phyloP scores from a whole-genome alignment of 371 early-diverging fungal genomes.

The Gilbertella persicaria region DNA sequence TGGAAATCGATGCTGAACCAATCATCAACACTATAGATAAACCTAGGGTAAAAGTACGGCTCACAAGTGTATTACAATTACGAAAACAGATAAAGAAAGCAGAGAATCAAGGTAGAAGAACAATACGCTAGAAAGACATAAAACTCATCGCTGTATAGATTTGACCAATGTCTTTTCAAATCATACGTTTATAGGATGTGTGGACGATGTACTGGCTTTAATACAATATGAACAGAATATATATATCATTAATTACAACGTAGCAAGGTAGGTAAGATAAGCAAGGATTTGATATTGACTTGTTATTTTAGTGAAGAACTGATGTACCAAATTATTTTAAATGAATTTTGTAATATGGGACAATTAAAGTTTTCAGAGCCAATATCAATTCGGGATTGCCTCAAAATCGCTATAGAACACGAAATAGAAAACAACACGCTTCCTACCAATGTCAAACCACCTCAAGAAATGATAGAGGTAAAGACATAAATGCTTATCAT shows the following conservation, averaged over 20 bases:
- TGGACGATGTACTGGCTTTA: conserved; percentile 73
- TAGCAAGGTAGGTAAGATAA: conserved; percentile 61
- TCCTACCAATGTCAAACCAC: conserved; percentile 44
- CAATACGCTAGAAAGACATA: neutral
- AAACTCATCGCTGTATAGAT: conserved; percentile 29
- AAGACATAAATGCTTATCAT: neutral
- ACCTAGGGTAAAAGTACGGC: conserved; percentile 63
- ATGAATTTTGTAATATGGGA: conserved; percentile 88
- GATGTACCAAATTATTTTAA: conserved; percentile 83
- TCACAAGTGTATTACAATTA: conserved; percentile 78
- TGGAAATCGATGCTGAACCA: neutral
- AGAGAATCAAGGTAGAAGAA: conserved; percentile 54
- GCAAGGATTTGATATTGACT: neutral
- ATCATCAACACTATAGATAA: conserved; percentile 21
- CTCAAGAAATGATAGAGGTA: conserved; percentile 57
- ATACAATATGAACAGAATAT: conserved; percentile 83
- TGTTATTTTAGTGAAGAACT: conserved; percentile 70
- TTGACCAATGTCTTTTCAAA: conserved; percentile 72
- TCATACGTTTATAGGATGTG: conserved; percentile 90
- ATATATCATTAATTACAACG: conserved; percentile 78
- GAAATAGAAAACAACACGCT: conserved; percentile 18
- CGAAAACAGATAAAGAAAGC: conserved; percentile 68
- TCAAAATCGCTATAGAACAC: conserved; percentile 63
- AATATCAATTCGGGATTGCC: conserved; percentile 65
- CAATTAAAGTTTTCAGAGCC: conserved; percentile 62